Percentiles rank a stretch among this genome's conserved stretches.
phyloP scores from a whole-genome alignment of 176 grass and related monocot genomes.

The Pontederia paniculata region DNA sequence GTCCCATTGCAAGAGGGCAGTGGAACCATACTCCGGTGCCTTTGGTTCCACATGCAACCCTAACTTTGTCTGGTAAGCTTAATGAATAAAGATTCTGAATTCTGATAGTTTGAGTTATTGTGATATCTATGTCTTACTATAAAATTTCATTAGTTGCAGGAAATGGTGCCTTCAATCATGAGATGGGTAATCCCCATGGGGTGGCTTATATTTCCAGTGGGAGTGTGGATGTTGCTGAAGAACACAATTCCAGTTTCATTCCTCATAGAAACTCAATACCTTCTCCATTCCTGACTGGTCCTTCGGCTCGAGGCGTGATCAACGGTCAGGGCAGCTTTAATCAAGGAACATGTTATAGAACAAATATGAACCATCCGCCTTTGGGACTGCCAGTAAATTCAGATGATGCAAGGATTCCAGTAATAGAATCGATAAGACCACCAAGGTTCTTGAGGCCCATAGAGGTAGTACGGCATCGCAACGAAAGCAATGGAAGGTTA shows the following conservation, averaged over 20 bases:
- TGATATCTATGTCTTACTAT: neutral
- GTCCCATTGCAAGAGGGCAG: neutral
- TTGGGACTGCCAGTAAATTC: neutral
- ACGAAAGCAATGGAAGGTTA: slow-evolving; percentile 4
- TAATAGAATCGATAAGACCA: neutral
- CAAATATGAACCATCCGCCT: neutral
- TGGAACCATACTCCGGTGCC: neutral
- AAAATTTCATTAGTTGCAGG: neutral
- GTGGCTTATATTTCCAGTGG: neutral
- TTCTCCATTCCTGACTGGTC: too few relatives aligned
- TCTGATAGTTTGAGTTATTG: neutral
- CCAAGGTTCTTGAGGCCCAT: neutral
- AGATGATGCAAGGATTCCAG: neutral
- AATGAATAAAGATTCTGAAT: neutral
- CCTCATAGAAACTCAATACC: neutral
- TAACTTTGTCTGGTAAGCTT: slow-evolving; percentile 6
- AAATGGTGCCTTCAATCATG: neutral
- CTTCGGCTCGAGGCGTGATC: neutral
- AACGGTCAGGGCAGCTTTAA: neutral
- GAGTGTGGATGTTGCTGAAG: neutral
- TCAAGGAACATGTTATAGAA: neutral
- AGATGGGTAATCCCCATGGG: neutral
- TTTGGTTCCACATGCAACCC: neutral
- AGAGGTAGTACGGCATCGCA: neutral
- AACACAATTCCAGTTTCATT: neutral